Conservation (phyloP, 1,139 yeast species). For the Sugiyamaella castrensis region DNA sequence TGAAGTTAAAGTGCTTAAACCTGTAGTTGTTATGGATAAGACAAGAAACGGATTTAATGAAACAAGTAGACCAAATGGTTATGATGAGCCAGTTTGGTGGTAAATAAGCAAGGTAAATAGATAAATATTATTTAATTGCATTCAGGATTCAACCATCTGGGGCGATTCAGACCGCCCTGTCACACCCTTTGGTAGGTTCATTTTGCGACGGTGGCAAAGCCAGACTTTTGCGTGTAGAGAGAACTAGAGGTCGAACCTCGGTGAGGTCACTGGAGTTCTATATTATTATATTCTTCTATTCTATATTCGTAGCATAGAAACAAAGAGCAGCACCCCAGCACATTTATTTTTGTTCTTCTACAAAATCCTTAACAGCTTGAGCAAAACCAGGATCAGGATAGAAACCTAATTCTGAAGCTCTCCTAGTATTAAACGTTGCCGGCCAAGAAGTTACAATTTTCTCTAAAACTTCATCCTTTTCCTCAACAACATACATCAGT, state of each 20-base stretch:
- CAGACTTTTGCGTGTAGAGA: too few species aligned
- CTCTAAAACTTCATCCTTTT: slow-evolving; percentile 17
- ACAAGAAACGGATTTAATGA: slow-evolving; percentile 34
- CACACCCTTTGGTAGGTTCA: too few species aligned
- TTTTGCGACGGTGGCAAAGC: too few species aligned
- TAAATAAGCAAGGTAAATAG: too few species aligned
- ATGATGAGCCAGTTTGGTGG: slow-evolving; percentile 35
- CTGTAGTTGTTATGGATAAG: slow-evolving; percentile 33
- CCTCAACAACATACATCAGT: slow-evolving; percentile 16
- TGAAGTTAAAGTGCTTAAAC: slow-evolving; percentile 33
- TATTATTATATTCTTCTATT: too few species aligned
- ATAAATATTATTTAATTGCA: too few species aligned
- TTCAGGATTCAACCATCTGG: too few species aligned
- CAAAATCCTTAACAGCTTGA: slow-evolving; percentile 20
- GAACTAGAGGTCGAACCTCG: too few species aligned
- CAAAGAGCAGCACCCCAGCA: too few species aligned
- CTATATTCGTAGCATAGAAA: too few species aligned
- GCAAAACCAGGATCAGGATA: slow-evolving; percentile 20
- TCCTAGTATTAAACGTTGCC: slow-evolving; percentile 15
- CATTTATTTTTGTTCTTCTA: slow-evolving; percentile 8
- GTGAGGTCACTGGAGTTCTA: too few species aligned
- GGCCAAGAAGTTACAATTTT: slow-evolving; percentile 24
- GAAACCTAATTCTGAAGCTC: slow-evolving; percentile 20
- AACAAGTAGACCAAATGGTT: slow-evolving; percentile 36
- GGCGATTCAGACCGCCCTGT: too few species aligned